phyloP scores from a whole-genome alignment of 2,329 filamentous ascomycete genomes.

The Aspergillus pseudonomiae region DNA sequence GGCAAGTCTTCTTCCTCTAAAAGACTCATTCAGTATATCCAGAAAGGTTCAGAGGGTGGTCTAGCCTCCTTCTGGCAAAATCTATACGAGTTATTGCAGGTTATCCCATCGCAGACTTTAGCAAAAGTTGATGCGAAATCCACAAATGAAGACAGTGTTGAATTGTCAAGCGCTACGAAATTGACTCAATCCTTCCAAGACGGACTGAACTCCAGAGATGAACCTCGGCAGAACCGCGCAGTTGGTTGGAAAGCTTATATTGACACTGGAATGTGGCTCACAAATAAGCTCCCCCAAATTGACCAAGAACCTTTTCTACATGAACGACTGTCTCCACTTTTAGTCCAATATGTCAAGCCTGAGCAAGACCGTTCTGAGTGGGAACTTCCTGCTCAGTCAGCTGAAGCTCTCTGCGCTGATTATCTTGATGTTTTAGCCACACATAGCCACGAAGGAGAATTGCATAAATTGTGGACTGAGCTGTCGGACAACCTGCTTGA shows the following conservation, averaged over 20 bases:
- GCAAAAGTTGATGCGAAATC: conserved; percentile 29
- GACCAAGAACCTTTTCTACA: conserved; percentile 51
- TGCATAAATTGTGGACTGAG: conserved; percentile 63
- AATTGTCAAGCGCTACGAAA: conserved; percentile 57
- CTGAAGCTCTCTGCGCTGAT: conserved; percentile 42
- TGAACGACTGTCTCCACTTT: conserved; percentile 54
- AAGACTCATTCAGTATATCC: conserved; percentile 71
- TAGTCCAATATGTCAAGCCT: conserved; percentile 57
- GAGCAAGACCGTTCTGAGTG: conserved; percentile 51
- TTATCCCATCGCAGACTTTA: conserved; percentile 56
- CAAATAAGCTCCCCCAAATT: conserved; percentile 51
- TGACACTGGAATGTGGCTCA: conserved; percentile 60
- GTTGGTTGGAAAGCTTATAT: conserved; percentile 78
- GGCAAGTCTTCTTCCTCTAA: conserved; percentile 60
- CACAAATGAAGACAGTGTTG: conserved; percentile 24
- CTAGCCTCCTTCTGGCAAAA: conserved; percentile 72
- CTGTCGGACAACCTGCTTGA: conserved; percentile 66
- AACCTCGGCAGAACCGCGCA: conserved; percentile 68
- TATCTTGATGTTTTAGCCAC: conserved; percentile 43
- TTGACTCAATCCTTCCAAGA: conserved; percentile 69
- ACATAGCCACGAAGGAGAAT: conserved; percentile 49
- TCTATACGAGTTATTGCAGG: conserved; percentile 63
- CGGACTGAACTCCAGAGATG: conserved; percentile 74
- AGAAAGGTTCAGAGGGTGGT: conserved; percentile 82
- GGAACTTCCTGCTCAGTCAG: conserved; percentile 50